Percentiles rank a stretch among this genome's conserved stretches.
phyloP scores from a whole-genome alignment of 1,284 basidiomycete genomes.

The Ceratobasidium sp. region DNA sequence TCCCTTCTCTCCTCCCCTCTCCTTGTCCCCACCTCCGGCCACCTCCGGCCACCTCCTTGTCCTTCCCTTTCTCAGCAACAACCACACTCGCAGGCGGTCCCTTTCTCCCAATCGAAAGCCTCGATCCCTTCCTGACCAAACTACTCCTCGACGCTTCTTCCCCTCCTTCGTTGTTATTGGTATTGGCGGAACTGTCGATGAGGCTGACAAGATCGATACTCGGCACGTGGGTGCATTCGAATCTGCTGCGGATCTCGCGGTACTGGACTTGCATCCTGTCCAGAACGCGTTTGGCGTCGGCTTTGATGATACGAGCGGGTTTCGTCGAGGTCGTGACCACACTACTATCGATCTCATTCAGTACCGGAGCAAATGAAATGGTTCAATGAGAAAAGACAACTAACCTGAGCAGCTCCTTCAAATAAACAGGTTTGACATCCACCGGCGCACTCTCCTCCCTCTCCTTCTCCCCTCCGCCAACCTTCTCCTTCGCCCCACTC shows the following conservation, averaged over 20 bases:
- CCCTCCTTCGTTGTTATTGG: neutral
- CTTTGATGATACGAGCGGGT: conserved; percentile 81
- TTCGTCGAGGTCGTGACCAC: conserved; percentile 97
- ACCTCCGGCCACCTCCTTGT: conserved; percentile 61
- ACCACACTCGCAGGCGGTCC: conserved; percentile 60
- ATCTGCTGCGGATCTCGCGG: conserved; percentile 89
- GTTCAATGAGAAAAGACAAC: conserved; percentile 49
- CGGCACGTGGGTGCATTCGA: conserved; percentile 95
- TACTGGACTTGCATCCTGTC: conserved; percentile 96
- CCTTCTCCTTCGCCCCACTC: neutral
- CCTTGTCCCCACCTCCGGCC: conserved; percentile 45
- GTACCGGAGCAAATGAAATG: too few species aligned
- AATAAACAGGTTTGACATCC: conserved; percentile 88
- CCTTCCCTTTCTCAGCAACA: conserved; percentile 46
- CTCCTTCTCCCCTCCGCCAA: too few species aligned
- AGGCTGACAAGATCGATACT: conserved; percentile 90
- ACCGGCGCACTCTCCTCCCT: conserved; percentile 59
- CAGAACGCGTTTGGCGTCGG: conserved; percentile 87
- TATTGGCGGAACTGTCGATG: conserved; percentile 51
- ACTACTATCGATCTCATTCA: conserved; percentile 58
- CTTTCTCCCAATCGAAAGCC: conserved; percentile 73
- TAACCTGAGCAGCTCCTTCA: conserved; percentile 91
- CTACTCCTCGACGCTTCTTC: conserved; percentile 61
- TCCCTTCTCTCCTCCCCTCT: conserved; percentile 54
- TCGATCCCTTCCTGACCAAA: conserved; percentile 78